Conservation (phyloP, 2,329 filamentous ascomycete genomes). For the Pseudocercospora crystallina region DNA sequence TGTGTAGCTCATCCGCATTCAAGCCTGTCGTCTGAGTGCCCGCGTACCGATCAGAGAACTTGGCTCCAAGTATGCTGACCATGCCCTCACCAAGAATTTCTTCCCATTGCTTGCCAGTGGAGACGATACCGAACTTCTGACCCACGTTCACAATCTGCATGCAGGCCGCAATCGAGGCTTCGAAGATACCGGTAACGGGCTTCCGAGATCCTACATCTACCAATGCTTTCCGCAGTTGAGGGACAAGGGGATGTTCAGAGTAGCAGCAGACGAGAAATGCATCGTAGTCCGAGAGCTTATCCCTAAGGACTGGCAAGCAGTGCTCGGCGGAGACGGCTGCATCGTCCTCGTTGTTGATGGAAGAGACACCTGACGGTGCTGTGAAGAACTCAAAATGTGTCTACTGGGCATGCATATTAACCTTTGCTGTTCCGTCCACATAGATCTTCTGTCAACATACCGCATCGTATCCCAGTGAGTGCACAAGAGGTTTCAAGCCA, state of each 20-base stretch:
- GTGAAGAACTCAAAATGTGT: slow-evolving; percentile 63
- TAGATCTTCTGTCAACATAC: slow-evolving; percentile 30
- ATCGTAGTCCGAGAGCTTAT: slow-evolving; percentile 56
- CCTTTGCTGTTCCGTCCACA: neutral
- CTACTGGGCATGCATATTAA: slow-evolving; percentile 25
- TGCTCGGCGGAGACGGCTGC: slow-evolving; percentile 62
- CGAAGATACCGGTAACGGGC: slow-evolving; percentile 80
- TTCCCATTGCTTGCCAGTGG: slow-evolving; percentile 84
- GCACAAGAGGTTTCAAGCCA: slow-evolving; percentile 56
- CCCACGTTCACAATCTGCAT: slow-evolving; percentile 54
- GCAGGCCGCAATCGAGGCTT: slow-evolving; percentile 70
- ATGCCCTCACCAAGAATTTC: slow-evolving; percentile 68
- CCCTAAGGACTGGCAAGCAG: slow-evolving; percentile 58
- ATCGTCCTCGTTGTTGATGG: slow-evolving; percentile 75
- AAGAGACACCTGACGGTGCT: slow-evolving; percentile 64
- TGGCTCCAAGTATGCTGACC: slow-evolving; percentile 59
- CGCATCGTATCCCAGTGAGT: slow-evolving; percentile 44
- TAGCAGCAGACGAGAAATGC: slow-evolving; percentile 88
- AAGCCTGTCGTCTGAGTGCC: slow-evolving; percentile 82
- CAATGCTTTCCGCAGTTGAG: slow-evolving; percentile 33
- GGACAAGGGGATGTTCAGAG: slow-evolving; percentile 77
- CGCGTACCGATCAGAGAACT: slow-evolving; percentile 55
- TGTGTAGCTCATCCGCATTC: slow-evolving; percentile 76
- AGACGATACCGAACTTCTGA: slow-evolving; percentile 79
- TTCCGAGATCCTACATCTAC: slow-evolving; percentile 32